These are phyloP conservation scores for Coemansia umbellata DNA, from an alignment of 192 early-diverging fungal species.

Conservation along the genomic window DNA sequence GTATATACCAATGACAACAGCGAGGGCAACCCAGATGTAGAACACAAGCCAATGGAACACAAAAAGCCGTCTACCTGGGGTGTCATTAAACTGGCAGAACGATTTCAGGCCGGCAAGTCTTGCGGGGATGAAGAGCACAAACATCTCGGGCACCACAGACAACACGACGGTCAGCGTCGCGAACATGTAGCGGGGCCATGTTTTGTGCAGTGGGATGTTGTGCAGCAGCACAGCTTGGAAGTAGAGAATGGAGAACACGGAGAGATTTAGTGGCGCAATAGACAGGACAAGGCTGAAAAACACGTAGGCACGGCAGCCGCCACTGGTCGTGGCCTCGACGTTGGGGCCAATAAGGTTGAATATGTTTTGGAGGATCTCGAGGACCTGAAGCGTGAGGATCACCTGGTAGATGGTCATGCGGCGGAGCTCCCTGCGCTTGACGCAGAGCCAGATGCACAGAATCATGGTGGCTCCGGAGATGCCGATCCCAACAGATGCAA, in stretches of 20 bases:
- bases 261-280: constrained; percentile 23
- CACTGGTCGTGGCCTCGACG: background rate
- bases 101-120: constrained; percentile 8
- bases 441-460: constrained; percentile 10
- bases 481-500: constrained; percentile 4
- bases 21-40: constrained; percentile 28
- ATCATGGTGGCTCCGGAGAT: constrained; percentile 8
- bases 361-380: constrained; percentile 8
- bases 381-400: constrained; percentile 24
- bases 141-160: constrained; percentile 16
- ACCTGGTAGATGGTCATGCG: constrained; percentile 34
- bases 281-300: constrained; percentile 14
- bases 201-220: constrained; percentile 4
- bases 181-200: background rate
- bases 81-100: constrained; percentile 16
- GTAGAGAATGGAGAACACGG: constrained; percentile 30
- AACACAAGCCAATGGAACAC: constrained; percentile 40
- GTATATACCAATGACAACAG: constrained; percentile 7
- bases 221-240: constrained; percentile 31
- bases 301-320: constrained; percentile 12
- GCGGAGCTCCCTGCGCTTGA: constrained; percentile 15
- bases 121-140: constrained; percentile 18
- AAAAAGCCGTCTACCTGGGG: constrained; percentile 20
- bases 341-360: constrained; percentile 13
- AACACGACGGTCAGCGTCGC: background rate